Evolutionary conservation across 1,284 basidiomycete genomes (phyloP).

Genomic region (Phellopilus nigrolimitatus): DNA sequence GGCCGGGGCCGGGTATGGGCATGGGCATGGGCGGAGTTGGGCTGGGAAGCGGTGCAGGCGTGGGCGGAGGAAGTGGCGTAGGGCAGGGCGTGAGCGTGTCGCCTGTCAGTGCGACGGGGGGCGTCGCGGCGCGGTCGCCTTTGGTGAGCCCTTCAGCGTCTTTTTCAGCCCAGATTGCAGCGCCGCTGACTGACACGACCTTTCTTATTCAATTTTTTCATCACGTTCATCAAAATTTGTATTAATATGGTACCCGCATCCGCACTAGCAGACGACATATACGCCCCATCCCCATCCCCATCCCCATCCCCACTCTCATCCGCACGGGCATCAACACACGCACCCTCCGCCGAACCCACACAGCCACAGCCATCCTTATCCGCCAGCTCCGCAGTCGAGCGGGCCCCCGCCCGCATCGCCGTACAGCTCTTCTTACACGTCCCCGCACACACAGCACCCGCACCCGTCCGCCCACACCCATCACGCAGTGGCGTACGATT

Average conservation of each 20-base stretch:
- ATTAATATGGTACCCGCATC: no score
- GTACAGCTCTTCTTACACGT: slow-evolving; percentile 1
- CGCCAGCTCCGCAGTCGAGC: no score
- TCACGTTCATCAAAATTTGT: no score
- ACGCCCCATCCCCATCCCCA: no score
- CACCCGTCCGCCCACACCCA: background rate
- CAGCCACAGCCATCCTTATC: background rate
- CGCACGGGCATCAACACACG: background rate
- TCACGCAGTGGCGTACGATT: background rate
- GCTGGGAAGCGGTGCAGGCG: background rate
- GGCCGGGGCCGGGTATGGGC: background rate
- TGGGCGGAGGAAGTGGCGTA: background rate
- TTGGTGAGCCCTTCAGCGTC: background rate
- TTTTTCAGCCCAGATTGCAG: no score
- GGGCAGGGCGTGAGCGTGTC: background rate
- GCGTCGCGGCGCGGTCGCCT: background rate
- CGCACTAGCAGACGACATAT: no score
- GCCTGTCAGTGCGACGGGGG: background rate
- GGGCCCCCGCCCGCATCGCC: background rate
- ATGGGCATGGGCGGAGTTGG: background rate
- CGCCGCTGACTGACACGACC: no score
- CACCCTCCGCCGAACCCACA: background rate
- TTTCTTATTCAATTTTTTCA: no score
- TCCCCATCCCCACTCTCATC: no score
- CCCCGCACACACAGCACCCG: background rate